Evolutionary conservation across 768 basidiomycete genomes (phyloP).

Genomic region (Pulveroboletus sp.): DNA sequence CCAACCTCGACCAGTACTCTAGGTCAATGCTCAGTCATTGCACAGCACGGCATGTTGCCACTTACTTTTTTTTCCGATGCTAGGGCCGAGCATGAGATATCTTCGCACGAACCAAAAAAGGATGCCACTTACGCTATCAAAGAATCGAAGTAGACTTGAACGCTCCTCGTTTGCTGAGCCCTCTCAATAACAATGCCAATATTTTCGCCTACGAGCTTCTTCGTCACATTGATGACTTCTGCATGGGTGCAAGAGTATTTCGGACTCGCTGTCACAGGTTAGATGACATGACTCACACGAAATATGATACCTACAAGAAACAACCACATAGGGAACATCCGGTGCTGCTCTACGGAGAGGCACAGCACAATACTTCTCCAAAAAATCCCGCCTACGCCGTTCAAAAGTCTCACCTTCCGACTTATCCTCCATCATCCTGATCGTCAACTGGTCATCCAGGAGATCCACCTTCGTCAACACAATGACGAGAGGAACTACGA

Average conservation of each 20-base stretch:
- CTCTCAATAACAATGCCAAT: no score
- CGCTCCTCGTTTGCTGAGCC: not conserved
- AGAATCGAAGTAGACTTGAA: not conserved
- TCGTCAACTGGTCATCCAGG: not conserved
- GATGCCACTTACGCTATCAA: not conserved
- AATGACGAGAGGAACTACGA: not conserved
- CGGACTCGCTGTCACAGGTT: no score
- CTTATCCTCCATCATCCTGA: not conserved
- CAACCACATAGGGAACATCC: not conserved
- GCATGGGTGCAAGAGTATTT: no score
- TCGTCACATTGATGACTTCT: no score
- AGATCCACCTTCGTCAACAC: not conserved
- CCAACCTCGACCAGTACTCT: not conserved
- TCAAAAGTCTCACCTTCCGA: not conserved
- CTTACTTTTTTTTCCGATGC: no score
- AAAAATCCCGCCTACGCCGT: not conserved
- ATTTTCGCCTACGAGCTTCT: no score
- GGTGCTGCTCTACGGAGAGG: not conserved
- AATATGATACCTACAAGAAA: not conserved
- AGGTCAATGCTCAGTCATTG: not conserved
- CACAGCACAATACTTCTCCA: not conserved
- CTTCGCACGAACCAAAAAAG: no score
- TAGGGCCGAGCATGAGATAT: no score
- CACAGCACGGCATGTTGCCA: no score
- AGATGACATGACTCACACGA: not conserved